A percentile compares a stretch with the other conserved stretches of the same genome.
phyloP scores from a whole-genome alignment of 208 protist species.

The Trypanosomatidae sp. region DNA sequence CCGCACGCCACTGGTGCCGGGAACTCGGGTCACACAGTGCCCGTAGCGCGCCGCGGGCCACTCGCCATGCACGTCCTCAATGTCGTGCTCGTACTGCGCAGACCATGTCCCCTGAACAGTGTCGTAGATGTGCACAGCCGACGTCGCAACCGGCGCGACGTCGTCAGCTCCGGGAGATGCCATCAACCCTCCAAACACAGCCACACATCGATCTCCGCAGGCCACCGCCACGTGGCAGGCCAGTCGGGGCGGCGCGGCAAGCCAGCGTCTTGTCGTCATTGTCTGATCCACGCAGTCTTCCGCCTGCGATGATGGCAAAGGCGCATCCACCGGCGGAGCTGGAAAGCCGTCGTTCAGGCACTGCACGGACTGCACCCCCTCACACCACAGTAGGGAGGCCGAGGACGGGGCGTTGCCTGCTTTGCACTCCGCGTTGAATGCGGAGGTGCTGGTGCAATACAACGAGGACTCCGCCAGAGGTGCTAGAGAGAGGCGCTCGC shows the following conservation, averaged over 20 bases:
- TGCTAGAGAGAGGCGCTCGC: not conserved
- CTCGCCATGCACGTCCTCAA: not conserved
- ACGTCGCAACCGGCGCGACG: slow-evolving; percentile 21
- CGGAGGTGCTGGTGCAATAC: not conserved
- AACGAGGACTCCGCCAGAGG: not conserved
- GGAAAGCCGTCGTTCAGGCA: slow-evolving; percentile 15
- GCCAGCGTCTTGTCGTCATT: too few relatives aligned
- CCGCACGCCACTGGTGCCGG: slow-evolving; percentile 30
- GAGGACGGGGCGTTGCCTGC: not conserved
- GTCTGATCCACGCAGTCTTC: not conserved
- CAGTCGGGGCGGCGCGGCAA: slow-evolving; percentile 28
- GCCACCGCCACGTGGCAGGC: slow-evolving; percentile 52
- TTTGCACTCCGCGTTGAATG: not conserved
- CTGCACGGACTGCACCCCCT: slow-evolving; percentile 15
- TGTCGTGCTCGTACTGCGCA: not conserved
- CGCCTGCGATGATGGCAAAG: not conserved
- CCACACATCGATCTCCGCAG: slow-evolving; percentile 33
- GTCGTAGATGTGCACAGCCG: slow-evolving; percentile 45
- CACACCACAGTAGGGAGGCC: slow-evolving; percentile 18
- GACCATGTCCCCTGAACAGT: slow-evolving; percentile 34
- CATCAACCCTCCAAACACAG: slow-evolving; percentile 47
- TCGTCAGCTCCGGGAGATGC: not conserved
- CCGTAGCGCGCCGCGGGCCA: slow-evolving; percentile 66
- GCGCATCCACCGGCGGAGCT: slow-evolving; percentile 15
- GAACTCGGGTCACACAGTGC: slow-evolving; percentile 40